These are phyloP conservation scores for Diaporthe sp. DNA, from an alignment of 2,329 filamentous ascomycete species.

Conservation along the genomic window DNA sequence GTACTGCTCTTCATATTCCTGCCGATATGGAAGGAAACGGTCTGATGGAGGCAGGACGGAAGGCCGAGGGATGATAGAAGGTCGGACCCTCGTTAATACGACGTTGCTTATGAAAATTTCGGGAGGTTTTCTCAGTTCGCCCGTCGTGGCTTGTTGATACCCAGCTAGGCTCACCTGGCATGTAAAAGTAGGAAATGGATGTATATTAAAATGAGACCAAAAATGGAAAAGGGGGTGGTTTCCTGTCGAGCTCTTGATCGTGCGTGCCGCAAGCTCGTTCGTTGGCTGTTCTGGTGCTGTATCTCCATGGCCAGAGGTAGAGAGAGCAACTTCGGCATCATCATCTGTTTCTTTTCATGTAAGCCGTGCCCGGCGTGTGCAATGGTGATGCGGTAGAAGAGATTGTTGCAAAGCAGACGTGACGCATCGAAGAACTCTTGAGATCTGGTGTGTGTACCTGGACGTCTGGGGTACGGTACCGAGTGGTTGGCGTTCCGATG, in stretches of 20 bases:
- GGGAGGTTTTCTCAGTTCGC: constrained; percentile 12
- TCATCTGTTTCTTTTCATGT: background rate
- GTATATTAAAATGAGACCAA: background rate
- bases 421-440: background rate
- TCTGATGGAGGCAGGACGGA: constrained; percentile 22
- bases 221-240: too few species aligned
- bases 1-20: constrained; percentile 57
- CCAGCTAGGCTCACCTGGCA: constrained; percentile 15
- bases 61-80: background rate
- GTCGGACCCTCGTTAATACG: background rate
- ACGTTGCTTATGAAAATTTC: background rate
- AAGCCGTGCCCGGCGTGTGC: background rate
- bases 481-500: background rate
- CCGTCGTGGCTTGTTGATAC: constrained; percentile 27
- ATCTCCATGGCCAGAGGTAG: background rate
- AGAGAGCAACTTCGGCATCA: background rate
- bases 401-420: background rate
- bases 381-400: background rate
- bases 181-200: constrained; percentile 10
- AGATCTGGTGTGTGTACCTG: background rate
- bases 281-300: background rate
- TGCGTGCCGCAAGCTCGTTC: background rate
- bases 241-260: background rate
- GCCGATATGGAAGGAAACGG: constrained; percentile 57
- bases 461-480: too few species aligned